Evolutionary conservation across 2,329 filamentous ascomycete genomes (phyloP), one percentile per base, ranked within the genome.

Genomic region (Chaetomiaceae sp.): DNA sequence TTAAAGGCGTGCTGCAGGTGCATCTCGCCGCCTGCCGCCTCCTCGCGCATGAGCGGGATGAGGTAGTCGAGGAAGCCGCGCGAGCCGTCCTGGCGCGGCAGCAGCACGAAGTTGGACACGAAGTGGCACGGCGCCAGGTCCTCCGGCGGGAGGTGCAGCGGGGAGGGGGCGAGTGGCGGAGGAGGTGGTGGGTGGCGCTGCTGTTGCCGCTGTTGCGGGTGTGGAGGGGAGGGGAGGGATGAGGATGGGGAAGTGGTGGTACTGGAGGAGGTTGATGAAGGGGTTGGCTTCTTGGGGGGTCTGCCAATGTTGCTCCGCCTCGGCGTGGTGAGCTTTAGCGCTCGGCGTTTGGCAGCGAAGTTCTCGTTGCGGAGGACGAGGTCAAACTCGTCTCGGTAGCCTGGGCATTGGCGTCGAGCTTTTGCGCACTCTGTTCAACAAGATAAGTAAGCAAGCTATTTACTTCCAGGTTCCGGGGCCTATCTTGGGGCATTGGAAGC

Each of bases 341-440:
- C 81, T 57, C 81, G 74, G 51, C 76, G 72, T 58, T 81, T 80
- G 27, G 82, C 83, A 1, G 81, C 80, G 54, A 78, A 76, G 22
- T 83, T 86, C 66, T 86, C 83, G 61, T 86, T 83, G 46, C 83
- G 79, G 56, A 86, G 85, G 45, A 87, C 76, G 19, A 86, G 66
- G 56, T 87, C 83, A 56, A 86, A 84, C 54, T 85, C 81, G 58
- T 85, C 79, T 60, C 79, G 80, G 64, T 84, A 84, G 37, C 81
- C 81, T 3, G 81, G 81, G 58, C 81, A 85, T 54, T 75, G 69
- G 32, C 79, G 74, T 47, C 77, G 71, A 30, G 79, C 82, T 57
- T 83, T 84, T 52, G 72, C 67, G 57, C 81, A 84, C 59, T 84
- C n/a, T n/a, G n/a, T n/a, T n/a, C n/a, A n/a, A n/a, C n/a, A n/a